Conservation (phyloP, 2,329 filamentous ascomycete species). For the Helicocarpus griseus region DNA sequence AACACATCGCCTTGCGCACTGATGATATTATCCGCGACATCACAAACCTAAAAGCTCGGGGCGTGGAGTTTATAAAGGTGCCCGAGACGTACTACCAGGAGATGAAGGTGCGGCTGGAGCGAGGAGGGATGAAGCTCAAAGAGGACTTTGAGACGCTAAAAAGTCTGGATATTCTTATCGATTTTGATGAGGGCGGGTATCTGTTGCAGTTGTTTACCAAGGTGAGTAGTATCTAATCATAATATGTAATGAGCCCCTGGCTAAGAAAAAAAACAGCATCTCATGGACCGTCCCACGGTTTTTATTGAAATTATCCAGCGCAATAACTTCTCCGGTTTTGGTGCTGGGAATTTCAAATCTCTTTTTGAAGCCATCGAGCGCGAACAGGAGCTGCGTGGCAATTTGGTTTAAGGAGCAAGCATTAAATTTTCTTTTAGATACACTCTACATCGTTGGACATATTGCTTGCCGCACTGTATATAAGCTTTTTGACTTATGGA, state of each 20-base stretch:
- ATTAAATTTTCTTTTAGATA: background rate
- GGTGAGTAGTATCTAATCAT: conserved; percentile 19
- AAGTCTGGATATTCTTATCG: conserved; percentile 77
- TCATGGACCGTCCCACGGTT: conserved; percentile 90
- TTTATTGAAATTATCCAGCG: conserved; percentile 96
- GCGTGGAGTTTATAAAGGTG: conserved; percentile 87
- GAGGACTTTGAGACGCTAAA: conserved; percentile 83
- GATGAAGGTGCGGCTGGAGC: conserved; percentile 64
- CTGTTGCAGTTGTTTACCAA: conserved; percentile 67
- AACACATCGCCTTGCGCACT: conserved; percentile 85
- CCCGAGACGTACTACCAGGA: conserved; percentile 76
- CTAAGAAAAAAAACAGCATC: conserved; percentile 40
- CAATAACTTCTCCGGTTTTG: conserved; percentile 83
- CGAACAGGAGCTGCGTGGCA: conserved; percentile 79
- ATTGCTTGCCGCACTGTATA: background rate
- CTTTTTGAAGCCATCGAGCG: conserved; percentile 92
- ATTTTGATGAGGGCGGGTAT: conserved; percentile 90
- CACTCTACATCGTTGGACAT: background rate
- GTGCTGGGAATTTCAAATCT: conserved; percentile 91
- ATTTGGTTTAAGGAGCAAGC: conserved; percentile 41
- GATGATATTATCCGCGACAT: conserved; percentile 70
- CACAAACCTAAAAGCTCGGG: conserved; percentile 67
- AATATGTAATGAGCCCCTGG: background rate
- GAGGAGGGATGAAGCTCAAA: conserved; percentile 49
- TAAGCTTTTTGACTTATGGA: too few species aligned